These are phyloP conservation scores for Leccinum variabile DNA, from an alignment of 1,284 basidiomycete genomes.

Conservation along the genomic window DNA sequence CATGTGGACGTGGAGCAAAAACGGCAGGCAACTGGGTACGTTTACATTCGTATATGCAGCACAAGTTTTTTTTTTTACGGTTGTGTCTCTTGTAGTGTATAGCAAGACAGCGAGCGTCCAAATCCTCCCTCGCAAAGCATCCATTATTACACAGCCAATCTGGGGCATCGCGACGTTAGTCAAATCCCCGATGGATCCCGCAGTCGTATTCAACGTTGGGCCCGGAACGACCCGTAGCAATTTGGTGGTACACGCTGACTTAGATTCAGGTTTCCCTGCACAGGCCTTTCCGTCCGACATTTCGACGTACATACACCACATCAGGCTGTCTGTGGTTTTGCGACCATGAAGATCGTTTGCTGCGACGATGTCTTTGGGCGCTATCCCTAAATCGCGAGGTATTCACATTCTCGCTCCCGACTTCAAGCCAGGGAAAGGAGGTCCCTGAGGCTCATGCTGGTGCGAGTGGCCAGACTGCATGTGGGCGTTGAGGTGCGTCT, in stretches of 20 bases:
- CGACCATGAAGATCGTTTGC: constrained; percentile 79
- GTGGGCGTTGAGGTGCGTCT: constrained; percentile 75
- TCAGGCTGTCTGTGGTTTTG: constrained; percentile 66
- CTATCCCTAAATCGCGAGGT: constrained; percentile 89
- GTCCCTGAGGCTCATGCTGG: constrained; percentile 29
- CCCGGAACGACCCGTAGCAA: neutral
- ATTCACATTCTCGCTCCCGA: constrained; percentile 74
- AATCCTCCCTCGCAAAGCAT: constrained; percentile 79
- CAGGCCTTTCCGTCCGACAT: constrained; percentile 74
- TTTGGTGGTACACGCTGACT: constrained; percentile 16
- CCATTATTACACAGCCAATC: constrained; percentile 73
- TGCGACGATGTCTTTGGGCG: constrained; percentile 83
- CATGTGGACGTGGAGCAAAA: constrained; percentile 97
- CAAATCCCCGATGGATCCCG: constrained; percentile 29
- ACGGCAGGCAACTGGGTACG: constrained; percentile 88
- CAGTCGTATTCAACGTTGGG: constrained; percentile 5
- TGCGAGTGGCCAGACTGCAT: constrained; percentile 58
- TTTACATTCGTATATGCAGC: neutral
- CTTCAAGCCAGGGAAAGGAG: constrained; percentile 33
- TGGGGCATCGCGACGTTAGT: constrained; percentile 72
- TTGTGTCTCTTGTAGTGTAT: constrained; percentile 50
- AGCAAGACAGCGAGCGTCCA: constrained; percentile 78
- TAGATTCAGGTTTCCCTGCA: constrained; percentile 56
- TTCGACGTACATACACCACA: constrained; percentile 71
- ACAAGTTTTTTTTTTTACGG: neutral